Evolutionary conservation across 495 filamentous ascomycete species (phyloP).

Genomic region (Penicillium crystallinum): DNA sequence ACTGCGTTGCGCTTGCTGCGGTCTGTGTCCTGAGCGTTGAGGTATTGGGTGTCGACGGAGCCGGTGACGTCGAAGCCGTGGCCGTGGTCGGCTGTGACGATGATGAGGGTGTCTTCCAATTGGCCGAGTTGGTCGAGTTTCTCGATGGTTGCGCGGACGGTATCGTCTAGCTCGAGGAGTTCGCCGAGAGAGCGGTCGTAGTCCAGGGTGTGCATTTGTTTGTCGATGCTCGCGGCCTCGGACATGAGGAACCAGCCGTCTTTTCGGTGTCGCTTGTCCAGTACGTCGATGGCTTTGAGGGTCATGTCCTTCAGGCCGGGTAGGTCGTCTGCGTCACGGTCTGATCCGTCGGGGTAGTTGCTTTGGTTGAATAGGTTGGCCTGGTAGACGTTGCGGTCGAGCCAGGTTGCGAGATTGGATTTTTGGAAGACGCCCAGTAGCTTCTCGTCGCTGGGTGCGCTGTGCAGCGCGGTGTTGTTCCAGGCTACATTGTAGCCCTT

Average conservation of each 20-base stretch:
- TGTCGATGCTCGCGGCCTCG: conserved; percentile 72
- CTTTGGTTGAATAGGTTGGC: conserved; percentile 52
- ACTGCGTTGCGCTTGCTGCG: conserved; percentile 62
- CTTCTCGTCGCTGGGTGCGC: conserved; percentile 46
- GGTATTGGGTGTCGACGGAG: conserved; percentile 52
- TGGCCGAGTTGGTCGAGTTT: conserved; percentile 52
- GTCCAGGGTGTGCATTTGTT: conserved; percentile 72
- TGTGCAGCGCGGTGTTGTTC: conserved; percentile 60
- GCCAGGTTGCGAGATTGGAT: conserved; percentile 63
- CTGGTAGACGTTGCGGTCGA: conserved; percentile 67
- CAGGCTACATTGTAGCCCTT: conserved; percentile 59
- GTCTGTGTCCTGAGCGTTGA: conserved; percentile 52
- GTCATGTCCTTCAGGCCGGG: conserved; percentile 80
- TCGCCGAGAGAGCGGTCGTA: conserved; percentile 73
- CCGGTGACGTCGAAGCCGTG: conserved; percentile 68
- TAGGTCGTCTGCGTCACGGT: conserved; percentile 55
- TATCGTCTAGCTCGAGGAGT: conserved; percentile 71
- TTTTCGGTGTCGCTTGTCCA: conserved; percentile 54
- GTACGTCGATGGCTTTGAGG: conserved; percentile 67
- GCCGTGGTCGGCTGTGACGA: conserved; percentile 73
- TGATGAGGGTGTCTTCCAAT: conserved; percentile 60
- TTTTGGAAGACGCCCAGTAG: conserved; percentile 66
- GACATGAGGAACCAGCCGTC: conserved; percentile 74
- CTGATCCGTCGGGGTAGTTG: conserved; percentile 57
- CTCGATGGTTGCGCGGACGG: conserved; percentile 59